A percentile compares a stretch with the other conserved stretches of the same genome.
Evolutionary conservation across 805 yeast genomes (phyloP).

Genomic region (Middelhovenomyces tepae): DNA sequence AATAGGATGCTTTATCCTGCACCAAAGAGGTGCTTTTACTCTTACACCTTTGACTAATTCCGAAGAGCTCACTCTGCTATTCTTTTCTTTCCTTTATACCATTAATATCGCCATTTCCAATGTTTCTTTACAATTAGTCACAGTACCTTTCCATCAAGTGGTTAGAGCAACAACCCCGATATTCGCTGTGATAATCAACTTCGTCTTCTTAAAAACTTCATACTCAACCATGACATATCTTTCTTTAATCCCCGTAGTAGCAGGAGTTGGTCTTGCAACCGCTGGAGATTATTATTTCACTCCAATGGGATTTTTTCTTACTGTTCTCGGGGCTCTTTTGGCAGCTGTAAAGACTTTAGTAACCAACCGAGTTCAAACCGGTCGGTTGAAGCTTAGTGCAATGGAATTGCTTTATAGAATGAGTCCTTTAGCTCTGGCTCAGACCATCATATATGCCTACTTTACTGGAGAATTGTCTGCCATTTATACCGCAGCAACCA

Average conservation of each 20-base stretch:
- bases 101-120: constrained; percentile 24
- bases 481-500: not conserved
- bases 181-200: constrained; percentile 22
- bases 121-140: constrained; percentile 22
- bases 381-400: constrained; percentile 20
- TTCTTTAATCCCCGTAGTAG: constrained; percentile 21
- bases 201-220: constrained; percentile 18
- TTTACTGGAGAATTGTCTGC: constrained; percentile 20
- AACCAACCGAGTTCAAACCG: constrained; percentile 23
- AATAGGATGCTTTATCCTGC: constrained; percentile 19
- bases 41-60: constrained; percentile 18
- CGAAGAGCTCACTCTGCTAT: constrained; percentile 18
- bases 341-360: constrained; percentile 24
- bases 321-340: constrained; percentile 21
- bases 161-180: constrained; percentile 23
- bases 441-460: constrained; percentile 20
- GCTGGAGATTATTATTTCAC: constrained; percentile 23
- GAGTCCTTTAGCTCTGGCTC: constrained; percentile 21
- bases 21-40: constrained; percentile 17
- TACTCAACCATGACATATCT: constrained; percentile 21
- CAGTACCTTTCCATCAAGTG: constrained; percentile 24
- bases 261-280: constrained; percentile 23
- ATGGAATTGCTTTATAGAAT: constrained; percentile 22
- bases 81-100: constrained; percentile 22
- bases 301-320: constrained; percentile 20